phyloP scores from a whole-genome alignment of 1,139 yeast genomes.

The Meyerozyma elateridarum region DNA sequence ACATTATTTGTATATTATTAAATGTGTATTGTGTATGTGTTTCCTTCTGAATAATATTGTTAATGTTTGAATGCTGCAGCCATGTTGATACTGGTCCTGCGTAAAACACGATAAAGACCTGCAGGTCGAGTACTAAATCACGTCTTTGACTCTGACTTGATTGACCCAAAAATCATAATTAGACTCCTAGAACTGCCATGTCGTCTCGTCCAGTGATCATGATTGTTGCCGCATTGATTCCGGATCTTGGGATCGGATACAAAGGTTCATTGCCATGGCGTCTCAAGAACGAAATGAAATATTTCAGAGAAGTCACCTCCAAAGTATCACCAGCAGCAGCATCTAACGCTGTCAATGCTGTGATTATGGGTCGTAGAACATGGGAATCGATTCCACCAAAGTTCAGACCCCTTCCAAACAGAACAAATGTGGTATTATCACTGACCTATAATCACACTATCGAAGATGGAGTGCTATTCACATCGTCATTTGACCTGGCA shows the following conservation, averaged over 20 bases:
- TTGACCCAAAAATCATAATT: too few species aligned
- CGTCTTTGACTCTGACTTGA: too few species aligned
- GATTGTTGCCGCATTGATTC: constrained; percentile 82
- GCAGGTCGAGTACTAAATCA: too few species aligned
- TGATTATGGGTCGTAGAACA: constrained; percentile 93
- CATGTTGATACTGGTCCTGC: too few species aligned
- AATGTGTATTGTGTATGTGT: constrained; percentile 3
- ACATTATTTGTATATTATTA: constrained; percentile 4
- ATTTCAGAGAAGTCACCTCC: constrained; percentile 72
- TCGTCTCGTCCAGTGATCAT: constrained; percentile 51
- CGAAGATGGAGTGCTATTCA: constrained; percentile 34
- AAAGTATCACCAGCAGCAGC: constrained; percentile 24
- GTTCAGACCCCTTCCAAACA: constrained; percentile 76
- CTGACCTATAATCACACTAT: constrained; percentile 25
- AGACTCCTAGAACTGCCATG: too few species aligned
- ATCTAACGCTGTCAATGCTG: constrained; percentile 55
- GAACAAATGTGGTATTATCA: constrained; percentile 75
- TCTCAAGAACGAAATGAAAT: constrained; percentile 76
- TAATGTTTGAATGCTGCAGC: too few species aligned
- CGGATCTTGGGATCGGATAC: constrained; percentile 79
- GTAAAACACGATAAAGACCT: too few species aligned
- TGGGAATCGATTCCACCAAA: constrained; percentile 89
- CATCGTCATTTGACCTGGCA: constrained; percentile 45
- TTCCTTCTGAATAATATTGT: too few species aligned
- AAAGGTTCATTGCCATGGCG: constrained; percentile 88